Percentiles rank a stretch among this genome's conserved stretches.
Conservation (phyloP, 2,329 filamentous ascomycete species). For the Trichoderma pleuroti region DNA sequence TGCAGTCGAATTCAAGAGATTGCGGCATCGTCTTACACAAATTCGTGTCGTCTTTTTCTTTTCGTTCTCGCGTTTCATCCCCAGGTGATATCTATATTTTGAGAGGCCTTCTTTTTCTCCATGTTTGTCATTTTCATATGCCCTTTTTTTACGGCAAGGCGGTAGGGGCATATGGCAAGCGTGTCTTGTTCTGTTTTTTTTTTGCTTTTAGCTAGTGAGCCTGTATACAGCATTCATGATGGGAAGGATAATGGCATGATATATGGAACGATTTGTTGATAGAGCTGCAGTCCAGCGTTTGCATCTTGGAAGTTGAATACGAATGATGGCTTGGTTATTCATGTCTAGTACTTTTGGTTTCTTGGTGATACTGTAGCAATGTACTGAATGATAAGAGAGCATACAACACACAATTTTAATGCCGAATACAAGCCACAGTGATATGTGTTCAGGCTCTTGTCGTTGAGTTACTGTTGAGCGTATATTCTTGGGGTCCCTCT, state of each 20-base stretch:
- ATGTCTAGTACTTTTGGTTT: background rate
- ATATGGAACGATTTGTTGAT: background rate
- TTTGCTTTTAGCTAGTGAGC: background rate
- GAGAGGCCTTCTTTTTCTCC: background rate
- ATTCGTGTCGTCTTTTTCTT: background rate
- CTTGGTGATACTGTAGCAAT: background rate
- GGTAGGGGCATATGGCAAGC: background rate
- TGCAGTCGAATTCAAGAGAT: background rate
- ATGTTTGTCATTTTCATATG: background rate
- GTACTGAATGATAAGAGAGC: background rate
- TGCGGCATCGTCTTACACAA: background rate
- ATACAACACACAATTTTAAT: background rate
- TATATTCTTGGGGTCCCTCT: background rate
- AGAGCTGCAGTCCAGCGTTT: background rate
- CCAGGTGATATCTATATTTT: background rate
- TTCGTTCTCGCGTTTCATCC: background rate
- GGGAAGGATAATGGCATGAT: background rate
- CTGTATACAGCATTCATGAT: background rate
- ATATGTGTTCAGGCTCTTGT: rapidly evolving
- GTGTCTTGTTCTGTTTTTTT: background rate
- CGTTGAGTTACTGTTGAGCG: background rate
- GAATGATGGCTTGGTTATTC: background rate
- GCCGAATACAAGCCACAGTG: background rate
- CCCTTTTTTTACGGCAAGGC: background rate
- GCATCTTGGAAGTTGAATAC: background rate